phyloP scores from a whole-genome alignment of 2,329 filamentous ascomycete genomes.

The Onygena corvina region DNA sequence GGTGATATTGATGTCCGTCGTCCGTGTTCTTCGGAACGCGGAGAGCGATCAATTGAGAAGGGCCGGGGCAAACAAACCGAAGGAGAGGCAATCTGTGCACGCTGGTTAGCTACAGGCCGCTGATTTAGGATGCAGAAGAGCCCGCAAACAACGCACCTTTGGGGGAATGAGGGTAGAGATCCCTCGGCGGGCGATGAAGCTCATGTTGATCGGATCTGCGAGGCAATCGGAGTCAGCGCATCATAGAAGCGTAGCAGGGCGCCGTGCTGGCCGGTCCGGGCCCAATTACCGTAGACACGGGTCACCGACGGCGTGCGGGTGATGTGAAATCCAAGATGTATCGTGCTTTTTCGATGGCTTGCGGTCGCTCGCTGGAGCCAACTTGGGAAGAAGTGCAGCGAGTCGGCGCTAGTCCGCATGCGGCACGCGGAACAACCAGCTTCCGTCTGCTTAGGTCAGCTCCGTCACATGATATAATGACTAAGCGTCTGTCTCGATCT shows the following conservation, averaged over 20 bases:
- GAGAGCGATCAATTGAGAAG: neutral
- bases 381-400: conserved; percentile 20
- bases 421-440: conserved; percentile 13
- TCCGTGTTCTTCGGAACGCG: too few relatives aligned
- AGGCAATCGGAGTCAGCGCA: neutral
- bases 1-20: too few relatives aligned
- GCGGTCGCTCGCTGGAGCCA: neutral
- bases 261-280: neutral
- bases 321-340: neutral
- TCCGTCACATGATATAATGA: too few relatives aligned
- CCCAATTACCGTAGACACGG: conserved; percentile 1
- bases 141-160: conserved; percentile 54
- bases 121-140: conserved; percentile 14
- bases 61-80: conserved; percentile 50
- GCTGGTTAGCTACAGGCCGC: conserved; percentile 31
- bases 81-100: conserved; percentile 61
- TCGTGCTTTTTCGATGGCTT: conserved; percentile 4
- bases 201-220: conserved; percentile 54
- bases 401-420: conserved; percentile 27
- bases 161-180: conserved; percentile 98
- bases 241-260: neutral
- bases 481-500: too few relatives aligned
- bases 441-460: neutral
- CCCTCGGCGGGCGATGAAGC: conserved; percentile 77
- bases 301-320: neutral